These are phyloP conservation scores for Ogataea henricii DNA, from an alignment of 805 yeast genomes.

Conservation along the genomic window DNA sequence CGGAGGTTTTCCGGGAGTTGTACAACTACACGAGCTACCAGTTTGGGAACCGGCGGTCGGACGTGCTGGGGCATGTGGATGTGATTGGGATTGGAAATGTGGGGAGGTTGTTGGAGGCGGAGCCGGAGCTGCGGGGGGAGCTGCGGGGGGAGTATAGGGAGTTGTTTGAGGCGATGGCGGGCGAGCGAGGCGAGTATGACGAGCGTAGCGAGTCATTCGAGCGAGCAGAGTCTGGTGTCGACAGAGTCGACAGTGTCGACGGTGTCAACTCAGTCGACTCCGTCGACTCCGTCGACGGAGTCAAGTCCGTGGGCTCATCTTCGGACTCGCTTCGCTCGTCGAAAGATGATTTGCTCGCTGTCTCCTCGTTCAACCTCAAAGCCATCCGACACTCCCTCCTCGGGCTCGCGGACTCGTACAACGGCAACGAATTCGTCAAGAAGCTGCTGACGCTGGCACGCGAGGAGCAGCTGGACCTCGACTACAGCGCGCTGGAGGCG, in stretches of 20 bases:
- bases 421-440: conserved; percentile 28
- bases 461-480: conserved; percentile 25
- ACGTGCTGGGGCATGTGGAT: conserved; percentile 46
- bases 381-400: conserved; percentile 74
- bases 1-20: conserved; percentile 20
- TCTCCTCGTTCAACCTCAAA: conserved; percentile 75
- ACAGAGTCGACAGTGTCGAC: no score
- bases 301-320: no score
- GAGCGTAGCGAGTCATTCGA: no score
- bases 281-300: no score
- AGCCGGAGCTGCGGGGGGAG: conserved; percentile 26
- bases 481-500: conserved; percentile 16
- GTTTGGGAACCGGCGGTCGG: conserved; percentile 31
- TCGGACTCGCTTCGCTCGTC: no score
- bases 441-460: conserved; percentile 23
- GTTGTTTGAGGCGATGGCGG: conserved; percentile 19
- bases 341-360: conserved; percentile 49
- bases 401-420: conserved; percentile 41
- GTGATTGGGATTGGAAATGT: conserved; percentile 47
- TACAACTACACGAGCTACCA: conserved; percentile 18
- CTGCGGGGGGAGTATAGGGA: conserved; percentile 29
- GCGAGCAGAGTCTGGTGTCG: no score
- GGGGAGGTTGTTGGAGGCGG: conserved; percentile 37
- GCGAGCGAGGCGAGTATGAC: neutral
- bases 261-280: no score